Base-by-base conservation (phyloP, 441 rosid genomes). In the Kokia cookei region DNA sequence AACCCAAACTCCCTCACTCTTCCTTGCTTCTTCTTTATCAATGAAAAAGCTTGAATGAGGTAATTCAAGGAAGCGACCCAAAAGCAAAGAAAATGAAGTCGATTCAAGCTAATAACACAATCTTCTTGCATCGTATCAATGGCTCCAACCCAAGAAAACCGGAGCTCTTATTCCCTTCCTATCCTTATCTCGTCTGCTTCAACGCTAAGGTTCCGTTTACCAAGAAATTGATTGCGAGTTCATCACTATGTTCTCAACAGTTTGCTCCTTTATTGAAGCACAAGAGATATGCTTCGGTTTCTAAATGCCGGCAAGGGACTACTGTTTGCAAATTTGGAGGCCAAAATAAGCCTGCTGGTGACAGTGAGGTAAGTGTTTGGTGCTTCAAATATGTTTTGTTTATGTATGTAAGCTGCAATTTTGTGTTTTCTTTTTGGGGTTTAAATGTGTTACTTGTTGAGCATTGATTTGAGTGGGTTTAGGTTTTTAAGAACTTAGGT, bases 261-360 rank as follows among this genome's bases (percentile, higher is more conserved):
- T 79, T 73, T 74, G 77, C 76, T 29, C 82, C 86, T 65, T 73
- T 79, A 10, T 29, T 50, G 47, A 82, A 69, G 75, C 82, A 75
- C 75, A 63, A 26, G 12, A 74, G 19, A 6, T 43, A 22, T 66
- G 7, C 29, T 19, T 73, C 75, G 69, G 10, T 66, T 9, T 32
- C 29, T 61, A 86, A 75, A 27, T 76, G 74, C 77, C 80, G 37
- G 63, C 82, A 47, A 61, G 37, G 76, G 27, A 42, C 78, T 13
- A 71, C 77, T 51, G 73, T 85, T 47, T 88, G 91, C 70, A 82
- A 78, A 64, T 83, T 90, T 67, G 90, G 89, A 29, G 91, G 92
- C 48, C 78, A 84, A 79, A 93, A 81, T 81, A 84, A 79, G 79
- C 62, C 88, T 7, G 85, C 77, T 54, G 72, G 74, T 5, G 74